Evolutionary conservation across 2,329 filamentous ascomycete genomes (phyloP), one percentile per base, ranked within the genome.

Genomic region (Penicillium sp.): DNA sequence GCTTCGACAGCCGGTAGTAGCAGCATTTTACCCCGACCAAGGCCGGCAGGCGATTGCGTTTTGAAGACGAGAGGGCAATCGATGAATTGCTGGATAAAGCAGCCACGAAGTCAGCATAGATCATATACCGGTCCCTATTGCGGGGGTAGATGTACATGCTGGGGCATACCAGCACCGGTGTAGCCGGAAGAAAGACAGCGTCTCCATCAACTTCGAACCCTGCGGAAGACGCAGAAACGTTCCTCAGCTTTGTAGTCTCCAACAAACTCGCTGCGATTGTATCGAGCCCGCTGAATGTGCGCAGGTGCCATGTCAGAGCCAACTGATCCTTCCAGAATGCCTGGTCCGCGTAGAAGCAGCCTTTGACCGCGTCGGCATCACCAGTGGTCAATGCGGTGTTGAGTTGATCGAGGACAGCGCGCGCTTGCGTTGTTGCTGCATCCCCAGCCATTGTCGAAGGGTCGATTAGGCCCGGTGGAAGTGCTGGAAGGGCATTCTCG

Each of bases 261-360:
- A 68, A 31, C 0, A 69, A 47, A 3, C 50, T 56, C 13, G 69
- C 58, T 0, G 73, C 71, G 55, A 79, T 72, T 0, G 66, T 52
- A 0, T 30, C 58, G 0, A 67, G 63, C 0, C 52, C 59, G 3
- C 31, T 64, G 49, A 79, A 75, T 2, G 76, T 79, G 11, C 78
- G 75, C n/a, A 78, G 45, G 47, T 79, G 74, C 56, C 67, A 77
- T 0, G 77, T 80, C 23, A 80, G 58, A 0, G 75, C 75, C 26
- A 80, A 38, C 46, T 69, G 62, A 54, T 80, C 78, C 21, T 71
- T 74, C 76, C 76, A 79, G 65, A 73, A 79, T 5, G 75, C 71
- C 64, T 78, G 75, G 3, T 56, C 63, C 3, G 61, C 5, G 48
- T 71, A 72, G 63, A 79, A 79, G 48, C 71, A 75, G 38, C 17